Conservation (phyloP, 176 grass and related monocot species). For the Tillandsia leiboldiana region DNA sequence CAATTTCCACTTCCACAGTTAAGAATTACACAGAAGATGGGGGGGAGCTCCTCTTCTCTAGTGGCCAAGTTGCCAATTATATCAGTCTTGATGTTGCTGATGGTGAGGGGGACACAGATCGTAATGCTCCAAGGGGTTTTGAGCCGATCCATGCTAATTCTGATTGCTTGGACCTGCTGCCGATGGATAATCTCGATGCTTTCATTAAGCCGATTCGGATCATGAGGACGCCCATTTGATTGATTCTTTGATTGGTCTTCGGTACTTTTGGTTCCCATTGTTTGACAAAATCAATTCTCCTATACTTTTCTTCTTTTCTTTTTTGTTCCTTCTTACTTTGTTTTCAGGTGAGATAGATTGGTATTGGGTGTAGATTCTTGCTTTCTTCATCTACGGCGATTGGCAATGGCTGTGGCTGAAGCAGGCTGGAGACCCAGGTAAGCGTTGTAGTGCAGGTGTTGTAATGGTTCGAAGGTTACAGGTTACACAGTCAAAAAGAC, state of each 20-base stretch:
- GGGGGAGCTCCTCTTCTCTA: slow-evolving; percentile 16
- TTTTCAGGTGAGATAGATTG: slow-evolving; percentile 9
- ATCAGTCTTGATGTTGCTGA: slow-evolving; percentile 30
- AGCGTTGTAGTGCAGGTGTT: neutral
- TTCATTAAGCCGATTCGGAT: slow-evolving; percentile 72
- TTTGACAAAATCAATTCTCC: neutral
- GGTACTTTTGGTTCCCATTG: neutral
- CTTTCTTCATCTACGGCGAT: slow-evolving; percentile 14
- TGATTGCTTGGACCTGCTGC: slow-evolving; percentile 9
- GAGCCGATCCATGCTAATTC: slow-evolving; percentile 29
- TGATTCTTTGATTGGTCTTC: slow-evolving; percentile 5
- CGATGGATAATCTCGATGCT: slow-evolving; percentile 53
- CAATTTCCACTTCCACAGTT: slow-evolving; percentile 25
- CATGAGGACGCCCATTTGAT: slow-evolving; percentile 48
- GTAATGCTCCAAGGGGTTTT: slow-evolving; percentile 9
- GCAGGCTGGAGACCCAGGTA: slow-evolving; percentile 19
- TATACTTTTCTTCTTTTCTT: neutral
- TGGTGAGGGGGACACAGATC: slow-evolving; percentile 3
- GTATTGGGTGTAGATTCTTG: slow-evolving; percentile 5
- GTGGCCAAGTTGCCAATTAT: slow-evolving; percentile 35
- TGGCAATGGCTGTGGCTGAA: slow-evolving; percentile 12
- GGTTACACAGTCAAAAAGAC: neutral
- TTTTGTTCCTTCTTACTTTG: neutral
- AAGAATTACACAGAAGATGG: slow-evolving; percentile 25
- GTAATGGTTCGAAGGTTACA: neutral